Base-by-base conservation (phyloP, 257 asterid genomes). In the Penstemon newberryi region DNA sequence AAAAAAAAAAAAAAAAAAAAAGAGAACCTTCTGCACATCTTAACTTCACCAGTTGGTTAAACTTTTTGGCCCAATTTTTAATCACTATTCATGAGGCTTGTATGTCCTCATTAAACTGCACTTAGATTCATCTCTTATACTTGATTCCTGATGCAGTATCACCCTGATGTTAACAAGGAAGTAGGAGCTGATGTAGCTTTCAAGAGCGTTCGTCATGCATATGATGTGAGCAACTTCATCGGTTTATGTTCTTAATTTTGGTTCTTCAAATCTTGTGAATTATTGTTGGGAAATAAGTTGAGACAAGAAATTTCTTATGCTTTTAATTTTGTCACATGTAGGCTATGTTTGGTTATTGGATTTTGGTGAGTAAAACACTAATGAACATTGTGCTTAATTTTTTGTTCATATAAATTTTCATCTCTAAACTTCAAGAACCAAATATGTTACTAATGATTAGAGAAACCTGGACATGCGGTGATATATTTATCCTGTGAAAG, bases 101-200 rank as follows among this genome's bases (percentile, higher is more conserved):
- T 51, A 8, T 41, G 54, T 50, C 58, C 13, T 10, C 9, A 12
- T 56, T 33, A 53, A 53, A 39, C 45, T 65, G 25, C 8, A 39
- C 73, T 56, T 67, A 51, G 42, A 12, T 63, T 73, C 33, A 60
- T 66, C 52, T 44, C 53, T 40, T 76, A 10, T 59, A n/a, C 63
- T 76, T 63, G 37, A 50, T 68, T 70, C 69, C 51, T 71, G 60
- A 58, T 81, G 83, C 96, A 91, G 98, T 85, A 81, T 79, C 98
- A 91, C 77, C 98, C 96, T 51, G 98, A 89, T 80, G 95, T 89
- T 71, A 91, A 86, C 87, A 91, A 91, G 86, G 84, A 78, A 72
- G 70, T 76, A 58, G 86, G 90, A 62, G 87, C 96, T 71, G 75
- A 76, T 66, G 90, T 83, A 73, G 83, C 74, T 76, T 91, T 89